phyloP scores from a whole-genome alignment of 148 eudicot genomes.

The Tetragonia tetragonoides region DNA sequence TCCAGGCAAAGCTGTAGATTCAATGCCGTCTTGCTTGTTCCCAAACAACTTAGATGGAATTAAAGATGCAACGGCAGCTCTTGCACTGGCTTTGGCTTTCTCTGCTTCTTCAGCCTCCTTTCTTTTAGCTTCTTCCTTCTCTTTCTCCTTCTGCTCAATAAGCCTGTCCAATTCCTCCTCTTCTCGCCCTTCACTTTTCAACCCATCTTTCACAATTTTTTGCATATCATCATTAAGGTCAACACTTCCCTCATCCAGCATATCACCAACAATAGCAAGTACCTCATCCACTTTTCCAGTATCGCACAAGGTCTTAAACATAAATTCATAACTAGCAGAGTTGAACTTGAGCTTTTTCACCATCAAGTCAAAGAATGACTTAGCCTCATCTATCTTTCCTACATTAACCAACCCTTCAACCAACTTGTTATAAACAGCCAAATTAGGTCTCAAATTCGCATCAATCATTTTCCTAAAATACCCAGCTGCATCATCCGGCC shows the following conservation, averaged over 20 bases:
- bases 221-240: slow-evolving; percentile 76
- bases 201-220: slow-evolving; percentile 63
- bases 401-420: slow-evolving; percentile 77
- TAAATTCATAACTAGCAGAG: slow-evolving; percentile 67
- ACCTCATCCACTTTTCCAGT: slow-evolving; percentile 70
- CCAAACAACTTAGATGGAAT: slow-evolving; percentile 72
- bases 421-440: slow-evolving; percentile 64
- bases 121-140: slow-evolving; percentile 81
- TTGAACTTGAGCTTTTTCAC: slow-evolving; percentile 86
- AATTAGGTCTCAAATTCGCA: slow-evolving; percentile 71
- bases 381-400: slow-evolving; percentile 80
- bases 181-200: slow-evolving; percentile 66
- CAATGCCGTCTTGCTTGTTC: slow-evolving; percentile 43
- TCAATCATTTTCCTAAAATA: slow-evolving; percentile 78
- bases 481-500: slow-evolving; percentile 81
- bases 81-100: slow-evolving; percentile 67
- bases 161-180: slow-evolving; percentile 77
- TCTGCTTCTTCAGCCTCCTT: slow-evolving; percentile 76
- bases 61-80: slow-evolving; percentile 73
- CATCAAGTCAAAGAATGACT: slow-evolving; percentile 83
- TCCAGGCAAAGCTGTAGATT: slow-evolving; percentile 21
- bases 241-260: slow-evolving; percentile 71
- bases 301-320: slow-evolving; percentile 76
- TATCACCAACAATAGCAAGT: slow-evolving; percentile 50
- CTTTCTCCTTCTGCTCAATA: slow-evolving; percentile 62